These are phyloP conservation scores for Fomes fomentarius DNA, from an alignment of 1,284 basidiomycete genomes.

Conservation along the genomic window DNA sequence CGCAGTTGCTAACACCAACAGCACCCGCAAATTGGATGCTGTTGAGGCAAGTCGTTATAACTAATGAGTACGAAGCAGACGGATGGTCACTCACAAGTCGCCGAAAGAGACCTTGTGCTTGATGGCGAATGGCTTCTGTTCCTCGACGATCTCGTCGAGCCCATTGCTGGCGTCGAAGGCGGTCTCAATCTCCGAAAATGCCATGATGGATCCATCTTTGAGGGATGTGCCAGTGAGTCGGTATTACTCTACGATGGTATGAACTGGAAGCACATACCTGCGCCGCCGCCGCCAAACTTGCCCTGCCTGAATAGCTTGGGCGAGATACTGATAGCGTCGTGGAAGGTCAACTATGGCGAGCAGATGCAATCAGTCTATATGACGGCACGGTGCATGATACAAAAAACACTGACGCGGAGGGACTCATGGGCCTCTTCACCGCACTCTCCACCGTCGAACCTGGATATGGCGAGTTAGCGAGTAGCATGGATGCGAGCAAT, in stretches of 20 bases:
- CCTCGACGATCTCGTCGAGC: slow-evolving; percentile 33
- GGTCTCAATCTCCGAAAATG: slow-evolving; percentile 31
- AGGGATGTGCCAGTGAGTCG: too few relatives aligned
- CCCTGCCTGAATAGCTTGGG: slow-evolving; percentile 22
- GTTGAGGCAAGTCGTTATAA: background rate
- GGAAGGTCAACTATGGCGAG: slow-evolving; percentile 25
- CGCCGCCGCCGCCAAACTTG: slow-evolving; percentile 22
- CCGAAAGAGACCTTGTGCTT: slow-evolving; percentile 33
- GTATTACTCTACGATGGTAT: too few relatives aligned
- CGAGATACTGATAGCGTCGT: slow-evolving; percentile 27
- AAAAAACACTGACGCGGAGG: slow-evolving; percentile 12
- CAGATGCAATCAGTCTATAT: too few relatives aligned
- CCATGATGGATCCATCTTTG: slow-evolving; percentile 32
- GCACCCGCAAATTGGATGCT: slow-evolving; percentile 36
- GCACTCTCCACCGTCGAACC: slow-evolving; percentile 22
- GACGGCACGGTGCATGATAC: too few relatives aligned
- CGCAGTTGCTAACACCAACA: slow-evolving; percentile 34
- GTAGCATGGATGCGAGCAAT: background rate
- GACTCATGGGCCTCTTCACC: slow-evolving; percentile 33
- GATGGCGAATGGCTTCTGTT: slow-evolving; percentile 30
- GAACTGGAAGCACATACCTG: background rate
- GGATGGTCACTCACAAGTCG: slow-evolving; percentile 29
- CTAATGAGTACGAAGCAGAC: background rate
- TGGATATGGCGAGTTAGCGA: background rate
- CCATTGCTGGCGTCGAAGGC: slow-evolving; percentile 31